Conservation (phyloP, 345 rosid species). For the Eucalyptus curtisii region DNA sequence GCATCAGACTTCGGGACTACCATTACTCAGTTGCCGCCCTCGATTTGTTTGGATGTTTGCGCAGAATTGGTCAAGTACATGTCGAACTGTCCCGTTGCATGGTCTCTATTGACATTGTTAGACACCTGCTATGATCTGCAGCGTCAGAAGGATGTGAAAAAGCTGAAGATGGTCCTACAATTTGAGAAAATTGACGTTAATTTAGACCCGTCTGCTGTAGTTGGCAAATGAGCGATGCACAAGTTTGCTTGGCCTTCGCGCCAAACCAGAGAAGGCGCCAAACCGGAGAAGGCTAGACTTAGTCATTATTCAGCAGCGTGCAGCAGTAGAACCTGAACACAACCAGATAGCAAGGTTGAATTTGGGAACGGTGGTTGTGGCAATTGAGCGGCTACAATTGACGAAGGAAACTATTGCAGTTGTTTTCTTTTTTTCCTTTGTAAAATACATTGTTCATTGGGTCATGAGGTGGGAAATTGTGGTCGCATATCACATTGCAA, state of each 20-base stretch:
- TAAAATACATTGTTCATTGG: background rate
- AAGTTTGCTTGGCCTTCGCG: conserved; percentile 14
- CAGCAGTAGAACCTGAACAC: conserved; percentile 1
- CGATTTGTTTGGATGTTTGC: background rate
- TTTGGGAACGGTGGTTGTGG: conserved; percentile 3
- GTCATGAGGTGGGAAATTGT: background rate
- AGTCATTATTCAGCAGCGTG: conserved; percentile 12
- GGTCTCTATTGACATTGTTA: background rate
- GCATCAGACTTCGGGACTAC: conserved; percentile 8
- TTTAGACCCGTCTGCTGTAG: background rate
- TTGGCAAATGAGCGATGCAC: background rate
- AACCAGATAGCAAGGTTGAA: background rate
- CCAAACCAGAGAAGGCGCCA: background rate
- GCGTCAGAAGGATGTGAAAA: background rate
- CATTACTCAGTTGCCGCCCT: background rate
- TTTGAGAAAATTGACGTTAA: background rate
- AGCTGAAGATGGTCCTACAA: background rate
- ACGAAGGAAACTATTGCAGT: background rate
- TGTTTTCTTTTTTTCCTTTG: background rate
- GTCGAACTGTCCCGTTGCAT: background rate
- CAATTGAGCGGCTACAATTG: background rate
- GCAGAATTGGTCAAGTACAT: background rate
- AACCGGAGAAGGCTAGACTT: background rate
- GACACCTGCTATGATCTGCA: conserved; percentile 1
- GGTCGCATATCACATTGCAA: background rate